Conservation (phyloP, 202 grass and related monocot species). For the Setaria italica region DNA sequence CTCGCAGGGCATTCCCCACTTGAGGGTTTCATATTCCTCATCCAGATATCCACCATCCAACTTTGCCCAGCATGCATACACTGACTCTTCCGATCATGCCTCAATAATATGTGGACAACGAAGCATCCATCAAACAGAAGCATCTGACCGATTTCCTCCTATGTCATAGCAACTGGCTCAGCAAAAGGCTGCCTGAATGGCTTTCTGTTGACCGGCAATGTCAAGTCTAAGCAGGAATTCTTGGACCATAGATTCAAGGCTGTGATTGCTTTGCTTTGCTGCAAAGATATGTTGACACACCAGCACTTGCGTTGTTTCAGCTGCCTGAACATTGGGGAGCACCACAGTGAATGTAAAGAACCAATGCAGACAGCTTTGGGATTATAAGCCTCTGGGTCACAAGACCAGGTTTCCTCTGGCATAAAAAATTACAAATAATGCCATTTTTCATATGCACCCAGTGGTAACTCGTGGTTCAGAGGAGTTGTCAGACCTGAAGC, state of each 20-base stretch:
- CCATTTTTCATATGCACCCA: conserved; percentile 3
- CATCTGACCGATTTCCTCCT: conserved; percentile 55
- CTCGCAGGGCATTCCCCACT: conserved; percentile 46
- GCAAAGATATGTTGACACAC: conserved; percentile 41
- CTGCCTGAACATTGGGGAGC: conserved; percentile 37
- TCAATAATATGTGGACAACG: conserved; percentile 25
- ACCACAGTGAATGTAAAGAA: conserved; percentile 35
- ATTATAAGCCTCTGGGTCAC: conserved; percentile 5
- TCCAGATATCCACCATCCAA: conserved; percentile 35
- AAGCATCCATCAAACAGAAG: conserved; percentile 70
- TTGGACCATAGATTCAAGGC: conserved; percentile 21
- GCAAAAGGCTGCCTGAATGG: conserved; percentile 48
- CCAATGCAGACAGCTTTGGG: conserved; percentile 56
- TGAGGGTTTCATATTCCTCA: conserved; percentile 35
- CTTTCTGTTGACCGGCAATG: background rate
- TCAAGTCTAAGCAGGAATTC: conserved; percentile 21
- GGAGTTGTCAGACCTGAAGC: conserved; percentile 18
- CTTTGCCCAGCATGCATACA: conserved; percentile 27
- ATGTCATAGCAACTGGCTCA: conserved; percentile 22
- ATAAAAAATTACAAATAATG: conserved; percentile 4
- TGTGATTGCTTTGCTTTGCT: conserved; percentile 13
- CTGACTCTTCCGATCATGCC: conserved; percentile 14
- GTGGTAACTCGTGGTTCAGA: background rate
- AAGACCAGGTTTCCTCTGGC: conserved; percentile 8
- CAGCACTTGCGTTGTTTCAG: conserved; percentile 51